phyloP scores from a whole-genome alignment of 78 protist species.

The Cavenderia fasciculata region DNA sequence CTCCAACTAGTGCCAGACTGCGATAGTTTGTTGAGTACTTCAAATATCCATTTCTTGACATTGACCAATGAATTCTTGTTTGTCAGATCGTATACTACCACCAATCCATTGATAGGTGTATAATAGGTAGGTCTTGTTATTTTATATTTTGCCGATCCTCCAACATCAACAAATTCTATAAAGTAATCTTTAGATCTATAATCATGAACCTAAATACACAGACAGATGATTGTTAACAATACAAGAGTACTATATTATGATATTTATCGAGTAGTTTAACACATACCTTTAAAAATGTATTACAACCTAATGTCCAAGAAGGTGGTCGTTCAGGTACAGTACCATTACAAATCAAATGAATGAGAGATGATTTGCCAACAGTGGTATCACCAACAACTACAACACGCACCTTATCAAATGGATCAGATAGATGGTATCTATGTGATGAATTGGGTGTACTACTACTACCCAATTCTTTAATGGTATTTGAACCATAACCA shows the following conservation, averaged over 20 bases:
- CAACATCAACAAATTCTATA: constrained; percentile 66
- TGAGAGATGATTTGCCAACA: constrained; percentile 64
- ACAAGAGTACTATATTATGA: not conserved
- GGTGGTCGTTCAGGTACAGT: constrained; percentile 5
- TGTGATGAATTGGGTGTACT: too few species aligned
- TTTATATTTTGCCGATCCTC: constrained; percentile 53
- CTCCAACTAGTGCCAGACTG: not conserved
- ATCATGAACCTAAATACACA: constrained; percentile 22
- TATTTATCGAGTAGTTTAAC: not conserved
- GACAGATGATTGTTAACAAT: not conserved
- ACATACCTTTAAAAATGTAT: constrained; percentile 17
- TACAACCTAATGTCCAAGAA: constrained; percentile 76
- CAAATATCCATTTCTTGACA: constrained; percentile 76
- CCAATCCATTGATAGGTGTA: constrained; percentile 47
- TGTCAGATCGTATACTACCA: constrained; percentile 70
- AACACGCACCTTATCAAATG: constrained; percentile 53
- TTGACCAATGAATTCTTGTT: constrained; percentile 49
- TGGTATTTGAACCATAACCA: too few species aligned
- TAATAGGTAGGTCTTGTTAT: constrained; percentile 55
- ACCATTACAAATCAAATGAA: constrained; percentile 25
- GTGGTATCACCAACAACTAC: constrained; percentile 67
- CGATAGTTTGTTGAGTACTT: constrained; percentile 17
- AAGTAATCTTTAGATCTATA: constrained; percentile 70
- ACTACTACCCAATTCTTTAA: too few species aligned
- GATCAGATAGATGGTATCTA: too few species aligned